Conservation (phyloP, 2,329 filamentous ascomycete genomes). For the Neurospora sp. region DNA sequence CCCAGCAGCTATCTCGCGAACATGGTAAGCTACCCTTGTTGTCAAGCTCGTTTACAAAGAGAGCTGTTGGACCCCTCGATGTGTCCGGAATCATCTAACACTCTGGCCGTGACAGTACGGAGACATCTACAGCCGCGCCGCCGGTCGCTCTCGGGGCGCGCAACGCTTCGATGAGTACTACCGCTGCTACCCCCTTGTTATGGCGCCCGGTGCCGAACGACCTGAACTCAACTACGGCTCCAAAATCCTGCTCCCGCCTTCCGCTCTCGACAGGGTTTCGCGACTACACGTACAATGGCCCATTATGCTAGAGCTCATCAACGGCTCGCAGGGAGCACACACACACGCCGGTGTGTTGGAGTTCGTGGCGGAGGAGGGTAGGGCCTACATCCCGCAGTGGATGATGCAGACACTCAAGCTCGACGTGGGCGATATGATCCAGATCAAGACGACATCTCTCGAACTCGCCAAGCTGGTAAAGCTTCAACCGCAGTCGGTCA, state of each 20-base stretch:
- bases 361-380: slow-evolving; percentile 94
- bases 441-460: slow-evolving; percentile 90
- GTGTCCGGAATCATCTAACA: not conserved
- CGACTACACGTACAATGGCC: slow-evolving; percentile 94
- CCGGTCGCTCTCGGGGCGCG: slow-evolving; percentile 35
- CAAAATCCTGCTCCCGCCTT: slow-evolving; percentile 96
- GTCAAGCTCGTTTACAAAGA: not conserved
- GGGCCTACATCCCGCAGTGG: slow-evolving; percentile 94
- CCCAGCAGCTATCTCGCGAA: not conserved
- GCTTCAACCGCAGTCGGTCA: slow-evolving; percentile 84
- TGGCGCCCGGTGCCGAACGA: slow-evolving; percentile 85
- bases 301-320: slow-evolving; percentile 91
- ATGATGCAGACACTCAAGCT: slow-evolving; percentile 88
- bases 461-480: slow-evolving; percentile 90
- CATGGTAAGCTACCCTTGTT: not conserved
- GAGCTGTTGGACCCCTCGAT: not conserved
- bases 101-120: not conserved
- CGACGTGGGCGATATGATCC: slow-evolving; percentile 87
- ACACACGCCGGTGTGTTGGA: slow-evolving; percentile 94
- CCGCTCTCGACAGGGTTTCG: slow-evolving; percentile 92
- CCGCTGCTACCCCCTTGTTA: slow-evolving; percentile 88
- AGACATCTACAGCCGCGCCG: slow-evolving; percentile 5
- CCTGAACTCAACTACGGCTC: slow-evolving; percentile 90
- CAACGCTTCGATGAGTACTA: slow-evolving; percentile 98
- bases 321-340: slow-evolving; percentile 68